Evolutionary conservation across 257 asterid species (phyloP).

Genomic region (Solanum paucissectum): DNA sequence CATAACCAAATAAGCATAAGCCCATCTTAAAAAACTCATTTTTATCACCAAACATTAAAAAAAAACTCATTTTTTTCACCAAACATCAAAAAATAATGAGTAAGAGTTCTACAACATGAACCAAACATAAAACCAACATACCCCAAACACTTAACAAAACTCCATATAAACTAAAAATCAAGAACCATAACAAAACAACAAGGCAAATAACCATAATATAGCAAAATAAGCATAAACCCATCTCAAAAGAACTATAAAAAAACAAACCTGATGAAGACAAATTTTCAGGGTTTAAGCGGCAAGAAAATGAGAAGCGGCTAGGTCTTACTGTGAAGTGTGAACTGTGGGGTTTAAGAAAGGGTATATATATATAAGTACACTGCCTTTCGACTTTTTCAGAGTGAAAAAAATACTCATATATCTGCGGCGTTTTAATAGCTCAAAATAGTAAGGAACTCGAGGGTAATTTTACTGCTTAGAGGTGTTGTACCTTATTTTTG

Average conservation of each 20-base stretch:
- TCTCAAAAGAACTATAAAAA: too few species aligned
- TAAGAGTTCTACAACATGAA: too few species aligned
- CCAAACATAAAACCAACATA: too few species aligned
- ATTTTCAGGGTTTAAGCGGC: constrained; percentile 1
- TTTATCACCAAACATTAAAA: too few species aligned
- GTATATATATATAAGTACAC: background rate
- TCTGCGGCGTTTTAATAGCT: background rate
- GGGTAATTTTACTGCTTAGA: background rate
- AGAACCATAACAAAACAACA: background rate
- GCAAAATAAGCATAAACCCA: background rate
- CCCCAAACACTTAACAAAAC: too few species aligned
- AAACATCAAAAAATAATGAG: too few species aligned
- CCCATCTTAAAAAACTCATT: background rate
- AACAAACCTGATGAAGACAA: background rate
- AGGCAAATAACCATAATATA: background rate
- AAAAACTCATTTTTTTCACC: background rate
- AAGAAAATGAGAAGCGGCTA: constrained; percentile 4
- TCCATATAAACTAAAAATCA: background rate
- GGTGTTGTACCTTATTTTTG: background rate
- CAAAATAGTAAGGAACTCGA: background rate
- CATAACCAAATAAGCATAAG: background rate
- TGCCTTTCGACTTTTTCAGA: background rate
- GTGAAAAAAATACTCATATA: background rate
- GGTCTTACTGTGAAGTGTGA: constrained; percentile 5
- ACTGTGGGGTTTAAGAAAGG: background rate